Base-by-base conservation (phyloP, 2,329 filamentous ascomycete species). In the Cercospora janseana region DNA sequence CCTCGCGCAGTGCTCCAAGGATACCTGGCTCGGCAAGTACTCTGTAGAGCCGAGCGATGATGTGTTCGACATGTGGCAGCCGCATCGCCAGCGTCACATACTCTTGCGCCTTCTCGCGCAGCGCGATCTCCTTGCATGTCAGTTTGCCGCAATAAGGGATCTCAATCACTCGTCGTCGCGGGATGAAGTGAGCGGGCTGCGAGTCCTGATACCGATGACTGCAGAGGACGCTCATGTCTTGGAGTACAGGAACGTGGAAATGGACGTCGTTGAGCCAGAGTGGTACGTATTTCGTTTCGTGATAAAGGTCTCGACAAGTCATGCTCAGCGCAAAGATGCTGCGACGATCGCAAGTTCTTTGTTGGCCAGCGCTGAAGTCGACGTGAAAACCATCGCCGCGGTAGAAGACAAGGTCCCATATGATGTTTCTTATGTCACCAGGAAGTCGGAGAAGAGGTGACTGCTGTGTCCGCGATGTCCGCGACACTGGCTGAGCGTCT, bases 181-280 rank as follows among this genome's bases (percentile, higher is more conserved):
- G 8, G 3, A 21, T 7, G 10, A 23, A 16, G 6, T 12, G 28
- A 12, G 38, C 29, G 13, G 29, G 27, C 4, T 13, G 9, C 6
- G 29, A 41, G 18, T 42, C 26, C 20, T 35, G 34, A 26, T 41
- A 40, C 24, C 16, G n/a, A 15, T 21, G 23, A 23, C 31, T 35
- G 13, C 35, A 29, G 12, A 51, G 16, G 3, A 24, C 42, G n/a
- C 40, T 44, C 21, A 57, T 41, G 28, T 57, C 52, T 23, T 53
- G 52, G 10, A 57, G 32, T 26, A 57, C 44, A 3, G 55, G 55
- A 13, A 53, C 46, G 13, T 49, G 46, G 20, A 57, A 48, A 27
- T 55, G 49, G 44, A 52, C 46, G 6, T 43, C 52, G 31, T 57
- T 57, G 49, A 55, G 52, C 55, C 52, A 53, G 38, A 53, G 53